Evolutionary conservation across 306 rosid genomes (phyloP).

Genomic region (Dalbergia oliveri): DNA sequence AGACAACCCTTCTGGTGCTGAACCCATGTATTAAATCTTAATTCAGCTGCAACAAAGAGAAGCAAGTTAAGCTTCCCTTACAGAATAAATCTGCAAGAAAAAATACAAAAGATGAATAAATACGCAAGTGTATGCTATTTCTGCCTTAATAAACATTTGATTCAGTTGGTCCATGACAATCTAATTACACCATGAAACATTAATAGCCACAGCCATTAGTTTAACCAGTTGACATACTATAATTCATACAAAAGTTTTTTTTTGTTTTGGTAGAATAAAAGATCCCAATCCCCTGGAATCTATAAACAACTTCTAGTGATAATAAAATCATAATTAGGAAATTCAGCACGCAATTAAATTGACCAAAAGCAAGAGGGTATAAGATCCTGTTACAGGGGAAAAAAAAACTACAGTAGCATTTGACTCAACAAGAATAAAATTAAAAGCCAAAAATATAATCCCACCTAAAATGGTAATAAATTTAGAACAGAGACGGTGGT

Average conservation of each 20-base stretch:
- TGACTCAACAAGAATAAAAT: background rate
- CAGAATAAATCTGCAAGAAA: constrained; percentile 47
- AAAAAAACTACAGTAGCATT: background rate
- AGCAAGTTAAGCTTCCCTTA: constrained; percentile 44
- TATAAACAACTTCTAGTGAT: constrained; percentile 1
- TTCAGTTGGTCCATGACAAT: constrained; percentile 14
- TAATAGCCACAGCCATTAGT: background rate
- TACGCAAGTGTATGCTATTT: background rate
- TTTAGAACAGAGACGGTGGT: background rate
- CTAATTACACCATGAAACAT: background rate
- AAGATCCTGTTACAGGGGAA: background rate
- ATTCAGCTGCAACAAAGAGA: constrained; percentile 39
- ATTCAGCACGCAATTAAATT: background rate
- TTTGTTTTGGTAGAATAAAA: background rate
- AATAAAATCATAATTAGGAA: background rate
- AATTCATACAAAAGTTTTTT: background rate
- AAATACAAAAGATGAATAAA: constrained; percentile 1
- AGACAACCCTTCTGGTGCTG: constrained; percentile 53
- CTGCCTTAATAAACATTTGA: constrained; percentile 10
- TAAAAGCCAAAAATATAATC: background rate
- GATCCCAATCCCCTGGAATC: constrained; percentile 3
- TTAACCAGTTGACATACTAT: background rate
- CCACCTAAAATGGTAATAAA: constrained; percentile 4
- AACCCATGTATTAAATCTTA: constrained; percentile 57
- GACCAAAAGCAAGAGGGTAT: constrained; percentile 2